Conservation (phyloP, 164 flowering plant genomes). For the Stephania japonica region DNA sequence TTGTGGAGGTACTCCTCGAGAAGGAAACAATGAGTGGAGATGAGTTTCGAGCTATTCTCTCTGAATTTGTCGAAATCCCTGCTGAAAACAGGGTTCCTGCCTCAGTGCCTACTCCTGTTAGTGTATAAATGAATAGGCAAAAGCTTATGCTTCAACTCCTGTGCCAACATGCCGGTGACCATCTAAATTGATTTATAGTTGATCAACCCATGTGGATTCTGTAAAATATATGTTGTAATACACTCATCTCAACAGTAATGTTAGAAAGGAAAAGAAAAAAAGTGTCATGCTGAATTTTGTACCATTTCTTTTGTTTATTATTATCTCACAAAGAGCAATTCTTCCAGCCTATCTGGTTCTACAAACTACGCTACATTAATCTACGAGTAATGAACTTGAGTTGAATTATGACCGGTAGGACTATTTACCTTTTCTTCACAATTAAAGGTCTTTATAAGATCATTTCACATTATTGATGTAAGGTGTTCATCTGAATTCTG, state of each 20-base stretch:
- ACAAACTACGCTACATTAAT: too few species aligned
- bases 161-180: background rate
- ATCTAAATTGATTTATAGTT: background rate
- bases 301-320: too few species aligned
- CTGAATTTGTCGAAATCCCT: conserved; percentile 80
- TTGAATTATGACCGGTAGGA: too few species aligned
- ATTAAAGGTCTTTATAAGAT: too few species aligned
- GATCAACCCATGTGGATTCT: conserved; percentile 1
- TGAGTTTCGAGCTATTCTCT: conserved; percentile 74
- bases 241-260: background rate
- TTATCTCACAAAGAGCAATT: too few species aligned
- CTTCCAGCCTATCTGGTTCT: too few species aligned
- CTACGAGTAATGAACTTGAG: too few species aligned
- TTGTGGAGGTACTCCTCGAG: conserved; percentile 81
- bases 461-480: too few species aligned
- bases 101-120: conserved; percentile 41
- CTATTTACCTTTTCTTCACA: too few species aligned
- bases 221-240: background rate
- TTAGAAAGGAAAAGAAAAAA: too few species aligned
- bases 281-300: too few species aligned
- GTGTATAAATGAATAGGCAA: conserved; percentile 30
- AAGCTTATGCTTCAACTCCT: background rate
- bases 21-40: conserved; percentile 79
- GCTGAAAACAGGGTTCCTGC: conserved; percentile 73
- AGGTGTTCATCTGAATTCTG: too few species aligned